Conservation (phyloP, 805 yeast species). For the Hermanozyma aechmeae region DNA sequence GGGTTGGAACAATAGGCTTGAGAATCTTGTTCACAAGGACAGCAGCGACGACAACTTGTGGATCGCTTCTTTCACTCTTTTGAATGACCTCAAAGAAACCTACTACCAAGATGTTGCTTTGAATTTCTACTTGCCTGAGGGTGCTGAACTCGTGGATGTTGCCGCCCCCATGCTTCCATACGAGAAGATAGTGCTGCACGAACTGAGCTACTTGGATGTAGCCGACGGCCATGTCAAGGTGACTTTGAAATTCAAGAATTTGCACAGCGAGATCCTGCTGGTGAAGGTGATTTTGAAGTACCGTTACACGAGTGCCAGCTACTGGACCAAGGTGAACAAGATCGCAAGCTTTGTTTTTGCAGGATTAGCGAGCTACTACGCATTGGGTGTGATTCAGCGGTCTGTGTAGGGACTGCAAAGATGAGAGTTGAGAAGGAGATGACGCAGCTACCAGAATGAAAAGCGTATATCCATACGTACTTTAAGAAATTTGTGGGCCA, state of each 20-base stretch:
- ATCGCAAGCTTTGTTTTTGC: slow-evolving; percentile 54
- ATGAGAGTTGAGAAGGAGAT: no score
- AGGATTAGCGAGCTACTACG: slow-evolving; percentile 48
- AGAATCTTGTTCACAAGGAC: slow-evolving; percentile 39
- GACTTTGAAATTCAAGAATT: slow-evolving; percentile 45
- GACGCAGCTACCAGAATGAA: no score
- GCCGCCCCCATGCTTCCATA: slow-evolving; percentile 44
- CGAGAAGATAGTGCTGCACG: slow-evolving; percentile 19
- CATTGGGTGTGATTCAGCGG: slow-evolving; percentile 27
- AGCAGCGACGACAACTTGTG: slow-evolving; percentile 36
- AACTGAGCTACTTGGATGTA: slow-evolving; percentile 63
- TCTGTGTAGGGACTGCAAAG: slow-evolving; percentile 9
- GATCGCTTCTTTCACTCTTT: slow-evolving; percentile 56
- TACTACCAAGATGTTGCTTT: slow-evolving; percentile 54
- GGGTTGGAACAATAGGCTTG: slow-evolving; percentile 75
- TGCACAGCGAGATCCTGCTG: slow-evolving; percentile 59
- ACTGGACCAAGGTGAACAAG: slow-evolving; percentile 56
- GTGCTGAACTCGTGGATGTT: slow-evolving; percentile 52
- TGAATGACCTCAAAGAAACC: slow-evolving; percentile 66
- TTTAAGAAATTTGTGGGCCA: no score
- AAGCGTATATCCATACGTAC: no score
- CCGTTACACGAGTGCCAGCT: slow-evolving; percentile 42
- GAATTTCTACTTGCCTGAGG: slow-evolving; percentile 77
- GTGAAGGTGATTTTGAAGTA: slow-evolving; percentile 55
- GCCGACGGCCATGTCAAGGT: slow-evolving; percentile 71